Conservation (phyloP, 371 early-diverging fungal genomes). For the Mortierella sp. region DNA sequence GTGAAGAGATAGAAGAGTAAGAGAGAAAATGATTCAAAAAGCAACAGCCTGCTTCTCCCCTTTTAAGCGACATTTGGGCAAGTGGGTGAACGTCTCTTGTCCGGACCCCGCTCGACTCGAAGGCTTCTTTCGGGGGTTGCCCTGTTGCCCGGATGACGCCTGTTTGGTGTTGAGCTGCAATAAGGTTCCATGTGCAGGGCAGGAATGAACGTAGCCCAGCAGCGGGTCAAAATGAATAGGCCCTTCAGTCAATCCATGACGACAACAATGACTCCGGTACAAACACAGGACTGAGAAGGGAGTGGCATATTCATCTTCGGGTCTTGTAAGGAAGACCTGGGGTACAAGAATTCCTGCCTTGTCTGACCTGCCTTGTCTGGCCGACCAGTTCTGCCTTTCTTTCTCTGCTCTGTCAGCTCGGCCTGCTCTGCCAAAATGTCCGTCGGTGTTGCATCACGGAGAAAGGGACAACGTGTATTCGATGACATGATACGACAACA, state of each 20-base stretch:
- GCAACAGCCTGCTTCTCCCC: neutral
- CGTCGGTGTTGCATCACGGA: too few relatives aligned
- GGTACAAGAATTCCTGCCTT: too few relatives aligned
- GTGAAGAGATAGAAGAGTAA: neutral
- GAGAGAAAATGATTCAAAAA: constrained; percentile 1
- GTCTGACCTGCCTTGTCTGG: neutral
- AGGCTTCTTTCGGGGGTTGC: too few relatives aligned
- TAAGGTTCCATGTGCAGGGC: neutral
- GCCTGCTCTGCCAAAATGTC: too few relatives aligned
- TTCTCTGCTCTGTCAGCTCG: constrained; percentile 2
- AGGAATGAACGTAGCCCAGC: constrained; percentile 6
- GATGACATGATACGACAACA: too few relatives aligned
- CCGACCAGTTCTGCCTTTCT: too few relatives aligned
- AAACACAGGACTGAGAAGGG: neutral
- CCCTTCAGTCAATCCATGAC: neutral
- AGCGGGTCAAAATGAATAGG: neutral
- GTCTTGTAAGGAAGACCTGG: too few relatives aligned
- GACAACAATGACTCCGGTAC: neutral
- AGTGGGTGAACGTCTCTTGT: too few relatives aligned
- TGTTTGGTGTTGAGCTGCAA: neutral
- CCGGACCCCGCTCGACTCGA: too few relatives aligned
- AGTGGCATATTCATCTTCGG: constrained; percentile 11
- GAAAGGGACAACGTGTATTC: neutral
- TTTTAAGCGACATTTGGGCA: neutral
- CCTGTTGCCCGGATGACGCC: too few relatives aligned